A percentile compares a stretch with the other conserved stretches of the same genome.
These are phyloP conservation scores for Paxillus rubicundulus DNA, from an alignment of 768 basidiomycete species.

Conservation along the genomic window DNA sequence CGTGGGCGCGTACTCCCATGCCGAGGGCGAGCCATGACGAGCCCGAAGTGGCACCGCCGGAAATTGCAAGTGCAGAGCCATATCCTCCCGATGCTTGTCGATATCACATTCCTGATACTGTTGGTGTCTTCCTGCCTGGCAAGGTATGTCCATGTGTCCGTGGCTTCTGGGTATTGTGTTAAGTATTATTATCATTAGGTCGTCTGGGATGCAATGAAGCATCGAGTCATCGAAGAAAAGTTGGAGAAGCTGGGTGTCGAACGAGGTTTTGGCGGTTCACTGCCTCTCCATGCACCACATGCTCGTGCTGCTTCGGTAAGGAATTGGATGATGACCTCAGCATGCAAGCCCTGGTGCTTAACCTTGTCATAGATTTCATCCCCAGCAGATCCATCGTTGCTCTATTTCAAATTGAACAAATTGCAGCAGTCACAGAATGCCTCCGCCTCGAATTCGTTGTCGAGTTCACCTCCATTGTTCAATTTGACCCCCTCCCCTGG, in stretches of 20 bases:
- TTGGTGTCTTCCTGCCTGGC: slow-evolving; percentile 82
- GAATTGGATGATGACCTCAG: slow-evolving; percentile 26
- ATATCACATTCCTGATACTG: slow-evolving; percentile 53
- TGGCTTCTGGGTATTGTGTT: slow-evolving; percentile 2
- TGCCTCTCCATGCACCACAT: slow-evolving; percentile 70
- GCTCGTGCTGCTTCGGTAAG: slow-evolving; percentile 81
- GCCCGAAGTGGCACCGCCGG: slow-evolving; percentile 27
- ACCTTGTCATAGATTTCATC: slow-evolving; percentile 69
- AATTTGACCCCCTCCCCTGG: slow-evolving; percentile 53
- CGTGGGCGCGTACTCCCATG: slow-evolving; percentile 65
- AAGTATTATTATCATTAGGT: slow-evolving; percentile 38
- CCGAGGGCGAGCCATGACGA: slow-evolving; percentile 34
- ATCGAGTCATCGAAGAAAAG: slow-evolving; percentile 75
- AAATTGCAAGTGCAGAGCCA: slow-evolving; percentile 45
- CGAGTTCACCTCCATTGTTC: slow-evolving; percentile 63
- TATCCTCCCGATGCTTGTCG: slow-evolving; percentile 69
- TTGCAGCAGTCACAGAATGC: slow-evolving; percentile 67
- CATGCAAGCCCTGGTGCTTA: slow-evolving; percentile 13
- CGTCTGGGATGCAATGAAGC: slow-evolving; percentile 73
- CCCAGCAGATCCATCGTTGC: slow-evolving; percentile 81
- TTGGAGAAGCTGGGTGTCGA: slow-evolving; percentile 79
- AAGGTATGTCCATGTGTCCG: slow-evolving; percentile 47
- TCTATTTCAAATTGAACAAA: slow-evolving; percentile 82
- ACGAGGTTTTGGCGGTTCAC: slow-evolving; percentile 48
- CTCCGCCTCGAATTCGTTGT: slow-evolving; percentile 50